A percentile compares a stretch with the other conserved stretches of the same genome.
Conservation (phyloP, 495 filamentous ascomycete genomes). For the Talaromyces wortmannii region DNA sequence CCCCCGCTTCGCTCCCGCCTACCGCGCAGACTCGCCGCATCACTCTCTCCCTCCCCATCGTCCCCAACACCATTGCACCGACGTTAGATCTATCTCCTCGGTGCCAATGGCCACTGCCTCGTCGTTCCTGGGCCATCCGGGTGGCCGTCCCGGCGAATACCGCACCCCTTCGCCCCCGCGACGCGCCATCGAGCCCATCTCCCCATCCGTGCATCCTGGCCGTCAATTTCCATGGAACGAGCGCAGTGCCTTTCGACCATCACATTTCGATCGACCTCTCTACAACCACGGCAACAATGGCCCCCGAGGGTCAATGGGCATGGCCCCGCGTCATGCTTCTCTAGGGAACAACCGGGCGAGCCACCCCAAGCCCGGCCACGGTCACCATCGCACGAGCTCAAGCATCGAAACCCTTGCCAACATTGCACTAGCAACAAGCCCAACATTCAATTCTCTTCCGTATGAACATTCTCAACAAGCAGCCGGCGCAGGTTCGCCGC, state of each 20-base stretch:
- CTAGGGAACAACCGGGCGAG: neutral
- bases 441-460: constrained; percentile 24
- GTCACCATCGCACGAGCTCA: constrained; percentile 40
- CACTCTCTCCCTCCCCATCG: constrained; percentile 8
- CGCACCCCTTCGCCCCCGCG: constrained; percentile 49
- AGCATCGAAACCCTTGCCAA: constrained; percentile 49
- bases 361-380: constrained; percentile 4
- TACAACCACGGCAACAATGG: neutral
- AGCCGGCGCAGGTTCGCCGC: constrained; percentile 1
- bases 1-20: constrained; percentile 43
- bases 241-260: constrained; percentile 14
- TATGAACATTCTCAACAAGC: constrained; percentile 22
- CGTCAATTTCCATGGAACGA: constrained; percentile 24
- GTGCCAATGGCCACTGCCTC: constrained; percentile 34
- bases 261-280: neutral
- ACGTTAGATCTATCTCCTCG: neutral
- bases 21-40: constrained; percentile 27
- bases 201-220: constrained; percentile 31
- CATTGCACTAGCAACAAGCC: constrained; percentile 45
- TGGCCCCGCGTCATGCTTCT: neutral
- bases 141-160: constrained; percentile 40
- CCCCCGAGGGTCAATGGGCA: neutral
- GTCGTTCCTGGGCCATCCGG: constrained; percentile 34
- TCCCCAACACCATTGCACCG: constrained; percentile 1
- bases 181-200: constrained; percentile 47